Conservation (phyloP, 2,329 filamentous ascomycete species). For the Penicillium vulpinum region DNA sequence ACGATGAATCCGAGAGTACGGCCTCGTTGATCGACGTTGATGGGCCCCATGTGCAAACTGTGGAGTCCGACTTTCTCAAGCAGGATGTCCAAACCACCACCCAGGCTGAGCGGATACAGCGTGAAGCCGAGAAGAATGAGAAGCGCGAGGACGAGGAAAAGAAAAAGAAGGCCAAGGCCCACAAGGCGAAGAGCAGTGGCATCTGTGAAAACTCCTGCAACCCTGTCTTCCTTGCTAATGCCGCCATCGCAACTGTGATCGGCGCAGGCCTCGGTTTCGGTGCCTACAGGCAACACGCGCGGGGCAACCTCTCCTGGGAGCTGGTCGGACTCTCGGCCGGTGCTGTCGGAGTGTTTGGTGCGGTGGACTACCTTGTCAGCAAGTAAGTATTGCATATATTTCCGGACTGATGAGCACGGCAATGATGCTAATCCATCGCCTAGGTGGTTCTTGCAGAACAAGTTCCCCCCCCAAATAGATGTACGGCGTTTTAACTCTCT, state of each 20-base stretch:
- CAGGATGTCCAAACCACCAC: conserved; percentile 49
- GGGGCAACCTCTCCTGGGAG: conserved; percentile 50
- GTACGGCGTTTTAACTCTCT: background rate
- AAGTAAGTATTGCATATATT: conserved; percentile 39
- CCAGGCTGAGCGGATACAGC: conserved; percentile 47
- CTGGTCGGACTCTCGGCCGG: conserved; percentile 46
- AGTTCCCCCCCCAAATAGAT: conserved; percentile 51
- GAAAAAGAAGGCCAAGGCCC: conserved; percentile 30
- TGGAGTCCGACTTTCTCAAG: conserved; percentile 44
- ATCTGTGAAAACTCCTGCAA: conserved; percentile 46
- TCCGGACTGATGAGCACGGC: background rate
- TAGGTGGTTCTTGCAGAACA: conserved; percentile 54
- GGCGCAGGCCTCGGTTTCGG: conserved; percentile 48
- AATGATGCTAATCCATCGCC: conserved; percentile 13
- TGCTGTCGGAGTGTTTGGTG: conserved; percentile 46
- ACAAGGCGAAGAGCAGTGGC: conserved; percentile 37
- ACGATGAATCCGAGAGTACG: conserved; percentile 42
- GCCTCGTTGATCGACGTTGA: conserved; percentile 50
- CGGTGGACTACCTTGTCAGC: conserved; percentile 52
- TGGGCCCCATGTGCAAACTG: conserved; percentile 46
- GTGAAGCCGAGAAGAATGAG: conserved; percentile 36
- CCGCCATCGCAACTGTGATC: conserved; percentile 43
- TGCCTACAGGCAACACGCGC: conserved; percentile 49
- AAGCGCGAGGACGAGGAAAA: conserved; percentile 22
- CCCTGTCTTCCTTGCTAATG: conserved; percentile 50